phyloP scores from a whole-genome alignment of 768 basidiomycete genomes.

The Phaeotremella fagi region DNA sequence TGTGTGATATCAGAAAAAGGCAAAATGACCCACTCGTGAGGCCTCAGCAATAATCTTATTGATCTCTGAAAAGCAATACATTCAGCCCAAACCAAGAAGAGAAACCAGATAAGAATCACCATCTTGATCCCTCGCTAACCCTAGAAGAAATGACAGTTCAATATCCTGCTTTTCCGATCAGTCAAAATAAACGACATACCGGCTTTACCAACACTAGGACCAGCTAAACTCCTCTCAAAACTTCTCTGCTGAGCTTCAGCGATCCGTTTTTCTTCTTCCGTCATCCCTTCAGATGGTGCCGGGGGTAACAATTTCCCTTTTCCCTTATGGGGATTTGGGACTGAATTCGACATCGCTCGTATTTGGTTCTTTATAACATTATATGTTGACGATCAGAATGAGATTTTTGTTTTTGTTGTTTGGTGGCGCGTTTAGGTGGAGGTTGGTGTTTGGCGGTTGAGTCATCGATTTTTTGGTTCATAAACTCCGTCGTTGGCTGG shows the following conservation, averaged over 20 bases:
- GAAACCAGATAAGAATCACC: constrained; percentile 26
- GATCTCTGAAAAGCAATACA: constrained; percentile 57
- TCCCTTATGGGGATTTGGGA: background rate
- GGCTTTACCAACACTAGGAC: constrained; percentile 82
- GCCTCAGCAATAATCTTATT: constrained; percentile 84
- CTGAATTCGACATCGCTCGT: background rate
- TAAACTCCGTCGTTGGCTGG: too few relatives aligned
- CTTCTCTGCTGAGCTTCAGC: constrained; percentile 26
- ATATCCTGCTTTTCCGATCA: constrained; percentile 65
- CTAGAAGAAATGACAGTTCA: constrained; percentile 9
- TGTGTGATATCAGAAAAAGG: too few relatives aligned
- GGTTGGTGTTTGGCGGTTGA: too few relatives aligned
- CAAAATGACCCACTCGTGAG: constrained; percentile 55
- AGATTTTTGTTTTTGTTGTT: too few relatives aligned
- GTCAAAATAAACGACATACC: constrained; percentile 53
- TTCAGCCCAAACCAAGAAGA: background rate
- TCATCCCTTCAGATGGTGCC: background rate
- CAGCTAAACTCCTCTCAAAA: constrained; percentile 59
- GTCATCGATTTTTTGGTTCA: too few relatives aligned
- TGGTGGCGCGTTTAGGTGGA: too few relatives aligned
- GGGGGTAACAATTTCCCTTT: background rate
- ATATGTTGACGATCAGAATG: background rate
- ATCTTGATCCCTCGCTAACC: constrained; percentile 41
- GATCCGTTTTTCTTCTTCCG: constrained; percentile 11
- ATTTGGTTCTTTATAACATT: background rate